These are phyloP conservation scores for Articulospora tetracladia DNA, from an alignment of 495 filamentous ascomycete genomes.

Conservation along the genomic window DNA sequence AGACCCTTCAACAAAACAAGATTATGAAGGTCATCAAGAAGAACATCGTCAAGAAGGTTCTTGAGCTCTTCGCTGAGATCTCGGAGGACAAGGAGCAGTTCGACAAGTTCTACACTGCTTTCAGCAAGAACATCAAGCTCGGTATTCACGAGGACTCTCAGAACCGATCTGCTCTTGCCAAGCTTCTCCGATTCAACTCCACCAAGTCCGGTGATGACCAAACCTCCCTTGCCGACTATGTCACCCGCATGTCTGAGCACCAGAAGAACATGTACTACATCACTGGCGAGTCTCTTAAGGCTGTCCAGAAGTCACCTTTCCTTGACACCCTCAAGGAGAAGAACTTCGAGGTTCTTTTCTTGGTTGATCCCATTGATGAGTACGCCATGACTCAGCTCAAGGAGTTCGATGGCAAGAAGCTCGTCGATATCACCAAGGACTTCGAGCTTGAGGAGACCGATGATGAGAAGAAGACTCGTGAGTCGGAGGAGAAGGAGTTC, in stretches of 20 bases:
- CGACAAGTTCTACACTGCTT: conserved; percentile 99
- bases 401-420: conserved; percentile 99
- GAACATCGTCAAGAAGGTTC: conserved; percentile 99
- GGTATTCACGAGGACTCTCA: conserved; percentile 99
- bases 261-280: conserved; percentile 99
- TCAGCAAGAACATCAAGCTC: conserved; percentile 99
- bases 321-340: conserved; percentile 98
- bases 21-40: conserved; percentile 99
- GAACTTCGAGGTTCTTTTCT: conserved; percentile 99
- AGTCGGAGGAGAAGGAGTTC: conserved; percentile 96
- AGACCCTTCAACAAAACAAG: conserved; percentile 99
- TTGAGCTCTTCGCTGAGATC: conserved; percentile 98
- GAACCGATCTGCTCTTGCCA: conserved; percentile 90
- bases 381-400: conserved; percentile 99
- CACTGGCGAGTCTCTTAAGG: conserved; percentile 98
- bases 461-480: conserved; percentile 96
- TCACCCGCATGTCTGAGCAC: conserved; percentile 98
- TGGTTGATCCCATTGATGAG: conserved; percentile 99
- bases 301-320: conserved; percentile 97
- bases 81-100: conserved; percentile 99
- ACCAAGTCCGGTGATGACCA: conserved; percentile 96
- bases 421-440: conserved; percentile 99
- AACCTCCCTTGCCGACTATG: conserved; percentile 93
- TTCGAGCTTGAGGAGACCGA: conserved; percentile 99
- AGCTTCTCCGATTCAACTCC: conserved; percentile 97